phyloP scores from a whole-genome alignment of 179 eudicot genomes.

The Carnegiea gigantea region DNA sequence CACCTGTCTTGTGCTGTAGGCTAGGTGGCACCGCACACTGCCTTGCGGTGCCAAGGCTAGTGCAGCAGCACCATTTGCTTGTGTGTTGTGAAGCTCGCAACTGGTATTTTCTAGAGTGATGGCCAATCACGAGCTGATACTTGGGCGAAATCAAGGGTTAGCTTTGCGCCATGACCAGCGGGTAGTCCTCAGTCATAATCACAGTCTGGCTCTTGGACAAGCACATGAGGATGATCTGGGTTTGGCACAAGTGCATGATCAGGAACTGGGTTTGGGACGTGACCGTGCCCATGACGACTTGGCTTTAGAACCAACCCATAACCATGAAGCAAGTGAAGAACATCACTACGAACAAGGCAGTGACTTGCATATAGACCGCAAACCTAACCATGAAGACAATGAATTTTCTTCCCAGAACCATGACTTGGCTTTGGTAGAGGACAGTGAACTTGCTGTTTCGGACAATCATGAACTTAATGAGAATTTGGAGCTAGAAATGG shows the following conservation, averaged over 20 bases:
- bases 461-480: slow-evolving; percentile 41
- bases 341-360: slow-evolving; percentile 42
- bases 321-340: slow-evolving; percentile 36
- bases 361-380: slow-evolving; percentile 41
- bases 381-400: slow-evolving; percentile 39
- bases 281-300: slow-evolving; percentile 22
- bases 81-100: slow-evolving; percentile 2
- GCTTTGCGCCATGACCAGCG: slow-evolving; percentile 36
- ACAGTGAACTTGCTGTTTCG: slow-evolving; percentile 39
- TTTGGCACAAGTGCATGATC: slow-evolving; percentile 34
- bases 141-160: slow-evolving; percentile 39
- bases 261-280: slow-evolving; percentile 35
- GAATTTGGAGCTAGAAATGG: slow-evolving; percentile 54
- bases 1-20: slow-evolving; percentile 8
- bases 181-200: slow-evolving; percentile 35
- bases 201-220: slow-evolving; percentile 34
- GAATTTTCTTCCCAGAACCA: slow-evolving; percentile 35
- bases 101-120: slow-evolving; percentile 17
- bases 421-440: slow-evolving; percentile 46
- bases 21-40: background rate
- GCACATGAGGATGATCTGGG: slow-evolving; percentile 34
- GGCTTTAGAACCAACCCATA: slow-evolving; percentile 33
- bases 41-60: slow-evolving; percentile 3
- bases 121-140: slow-evolving; percentile 58
- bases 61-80: background rate